Percentiles rank a stretch among this genome's conserved stretches.
Evolutionary conservation across 192 early-diverging fungal species (phyloP).

Genomic region (Kickxella alabastrina): DNA sequence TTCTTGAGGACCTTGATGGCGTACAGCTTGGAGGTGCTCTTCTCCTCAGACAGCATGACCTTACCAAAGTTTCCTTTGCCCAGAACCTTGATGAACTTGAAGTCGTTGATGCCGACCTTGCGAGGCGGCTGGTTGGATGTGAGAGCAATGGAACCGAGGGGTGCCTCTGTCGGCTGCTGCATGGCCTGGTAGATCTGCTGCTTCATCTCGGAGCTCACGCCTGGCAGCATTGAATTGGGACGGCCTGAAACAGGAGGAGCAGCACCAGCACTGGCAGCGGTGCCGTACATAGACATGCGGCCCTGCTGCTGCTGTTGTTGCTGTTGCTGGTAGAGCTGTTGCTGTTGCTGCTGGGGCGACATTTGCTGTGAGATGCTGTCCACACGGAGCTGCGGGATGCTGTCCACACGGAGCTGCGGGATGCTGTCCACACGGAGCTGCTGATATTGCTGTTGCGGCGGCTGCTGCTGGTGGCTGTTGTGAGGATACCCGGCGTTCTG

Average conservation of each 20-base stretch:
- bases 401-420: slow-evolving; percentile 27
- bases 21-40: slow-evolving; percentile 72
- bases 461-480: not conserved
- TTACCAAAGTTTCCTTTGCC: slow-evolving; percentile 99
- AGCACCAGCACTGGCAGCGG: not conserved
- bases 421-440: slow-evolving; percentile 18
- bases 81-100: slow-evolving; percentile 89
- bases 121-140: slow-evolving; percentile 41
- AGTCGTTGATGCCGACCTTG: slow-evolving; percentile 86
- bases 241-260: too few relatives aligned
- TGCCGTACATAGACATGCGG: slow-evolving; percentile 15
- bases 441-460: not conserved
- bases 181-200: not conserved
- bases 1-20: slow-evolving; percentile 99
- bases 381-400: slow-evolving; percentile 13
- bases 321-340: slow-evolving; percentile 7
- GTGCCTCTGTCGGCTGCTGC: too few relatives aligned
- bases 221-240: slow-evolving; percentile 10
- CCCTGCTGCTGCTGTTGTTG: slow-evolving; percentile 23
- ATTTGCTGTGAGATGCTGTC: slow-evolving; percentile 8
- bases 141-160: too few relatives aligned
- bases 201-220: slow-evolving; percentile 42
- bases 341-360: slow-evolving; percentile 29
- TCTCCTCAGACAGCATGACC: slow-evolving; percentile 97
- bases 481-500: slow-evolving; percentile 1